Evolutionary conservation across 345 rosid genomes (phyloP).

Genomic region (Excoecaria cochinchinensis): DNA sequence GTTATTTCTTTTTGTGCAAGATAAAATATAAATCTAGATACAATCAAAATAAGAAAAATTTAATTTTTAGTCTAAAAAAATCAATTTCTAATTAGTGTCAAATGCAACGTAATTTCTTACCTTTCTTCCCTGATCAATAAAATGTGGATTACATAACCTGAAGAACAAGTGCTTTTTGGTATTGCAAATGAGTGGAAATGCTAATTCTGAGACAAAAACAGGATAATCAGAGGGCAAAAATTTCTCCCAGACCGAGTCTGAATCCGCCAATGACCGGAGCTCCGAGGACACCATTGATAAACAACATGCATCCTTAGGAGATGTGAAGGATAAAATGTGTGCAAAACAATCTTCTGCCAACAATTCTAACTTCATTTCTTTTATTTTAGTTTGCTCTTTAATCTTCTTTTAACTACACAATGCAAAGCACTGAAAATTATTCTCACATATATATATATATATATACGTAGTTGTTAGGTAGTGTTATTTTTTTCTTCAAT

Average conservation of each 20-base stretch:
- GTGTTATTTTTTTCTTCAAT: background rate
- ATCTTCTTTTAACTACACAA: background rate
- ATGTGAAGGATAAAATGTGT: conserved; percentile 28
- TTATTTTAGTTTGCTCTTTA: background rate
- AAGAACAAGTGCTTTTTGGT: conserved; percentile 38
- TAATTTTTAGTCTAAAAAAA: no score
- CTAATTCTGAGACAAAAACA: conserved; percentile 15
- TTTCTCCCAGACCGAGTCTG: conserved; percentile 33
- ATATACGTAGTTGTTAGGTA: background rate
- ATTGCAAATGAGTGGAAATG: conserved; percentile 8
- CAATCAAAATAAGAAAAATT: no score
- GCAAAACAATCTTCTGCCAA: conserved; percentile 20
- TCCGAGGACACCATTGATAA: conserved; percentile 25
- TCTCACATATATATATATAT: background rate
- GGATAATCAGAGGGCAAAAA: conserved; percentile 31
- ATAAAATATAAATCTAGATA: no score
- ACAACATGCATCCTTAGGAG: conserved; percentile 36
- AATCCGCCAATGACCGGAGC: conserved; percentile 28
- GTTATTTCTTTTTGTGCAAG: no score
- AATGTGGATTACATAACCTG: conserved; percentile 32
- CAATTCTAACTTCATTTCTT: conserved; percentile 3
- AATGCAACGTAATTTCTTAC: conserved; percentile 17
- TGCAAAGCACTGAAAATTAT: background rate
- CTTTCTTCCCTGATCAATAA: conserved; percentile 37
- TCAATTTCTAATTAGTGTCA: no score